phyloP scores from a whole-genome alignment of 2,329 filamentous ascomycete species.

The Xenosphaeropsis pyriputrescens region DNA sequence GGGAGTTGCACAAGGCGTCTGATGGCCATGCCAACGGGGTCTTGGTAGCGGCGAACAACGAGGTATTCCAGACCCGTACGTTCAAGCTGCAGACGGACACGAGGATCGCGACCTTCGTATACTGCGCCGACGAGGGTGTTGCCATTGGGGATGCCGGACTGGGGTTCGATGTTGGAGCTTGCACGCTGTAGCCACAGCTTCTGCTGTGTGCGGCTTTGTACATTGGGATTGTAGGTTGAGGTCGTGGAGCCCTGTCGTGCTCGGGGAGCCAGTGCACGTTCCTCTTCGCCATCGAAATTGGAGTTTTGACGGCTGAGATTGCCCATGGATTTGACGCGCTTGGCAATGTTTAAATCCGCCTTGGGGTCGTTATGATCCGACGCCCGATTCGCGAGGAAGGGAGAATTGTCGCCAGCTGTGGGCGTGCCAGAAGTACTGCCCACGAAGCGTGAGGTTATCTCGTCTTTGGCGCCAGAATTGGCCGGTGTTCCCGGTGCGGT shows the following conservation, averaged over 20 bases:
- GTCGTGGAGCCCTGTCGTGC: slow-evolving; percentile 12
- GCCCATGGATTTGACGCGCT: slow-evolving; percentile 16
- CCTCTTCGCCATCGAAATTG: slow-evolving; percentile 21
- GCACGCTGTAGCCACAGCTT: slow-evolving; percentile 63
- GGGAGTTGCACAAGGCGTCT: slow-evolving; percentile 35
- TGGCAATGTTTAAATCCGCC: slow-evolving; percentile 8
- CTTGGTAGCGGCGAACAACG: slow-evolving; percentile 59
- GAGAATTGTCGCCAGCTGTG: slow-evolving; percentile 27
- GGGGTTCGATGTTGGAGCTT: slow-evolving; percentile 55
- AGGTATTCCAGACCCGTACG: slow-evolving; percentile 59
- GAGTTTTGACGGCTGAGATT: slow-evolving; percentile 10
- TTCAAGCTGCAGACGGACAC: slow-evolving; percentile 50
- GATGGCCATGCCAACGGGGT: slow-evolving; percentile 52
- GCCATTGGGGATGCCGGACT: slow-evolving; percentile 26
- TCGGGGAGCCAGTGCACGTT: slow-evolving; percentile 29
- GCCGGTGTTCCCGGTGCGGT: slow-evolving; percentile 1
- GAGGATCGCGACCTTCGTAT: slow-evolving; percentile 47
- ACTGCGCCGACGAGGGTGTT: slow-evolving; percentile 26
- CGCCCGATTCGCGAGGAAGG: slow-evolving; percentile 27
- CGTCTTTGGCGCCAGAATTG: slow-evolving; percentile 18
- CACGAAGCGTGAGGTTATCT: slow-evolving; percentile 45
- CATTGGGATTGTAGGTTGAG: slow-evolving; percentile 12
- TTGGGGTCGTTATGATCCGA: slow-evolving; percentile 1
- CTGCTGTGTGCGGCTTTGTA: slow-evolving; percentile 56
- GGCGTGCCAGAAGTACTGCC: slow-evolving; percentile 31